Evolutionary conservation across 345 rosid genomes (phyloP), one percentile per base, ranked within the genome.

Genomic region (Triadica sebifera): DNA sequence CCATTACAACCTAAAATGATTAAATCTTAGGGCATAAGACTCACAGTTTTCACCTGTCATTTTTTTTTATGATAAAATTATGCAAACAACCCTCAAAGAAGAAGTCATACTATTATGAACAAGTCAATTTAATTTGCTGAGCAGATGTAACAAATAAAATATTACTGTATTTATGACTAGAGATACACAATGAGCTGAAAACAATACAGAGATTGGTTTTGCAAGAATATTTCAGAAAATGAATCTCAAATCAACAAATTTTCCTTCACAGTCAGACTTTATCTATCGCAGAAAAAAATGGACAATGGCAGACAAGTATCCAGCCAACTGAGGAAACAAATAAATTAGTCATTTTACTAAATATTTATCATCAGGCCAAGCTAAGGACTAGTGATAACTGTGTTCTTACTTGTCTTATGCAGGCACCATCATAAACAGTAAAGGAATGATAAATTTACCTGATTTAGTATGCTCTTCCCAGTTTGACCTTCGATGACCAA

Each of bases 401-500:
- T 25, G 22, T 47, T 25, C 15, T 2, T 47, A 2, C 10, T 15
- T 17, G n/a, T 69, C 57, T 52, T 38, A 69, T 69, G 60, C 22
- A 50, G 25, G 25, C 25, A 11, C 2, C 20, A 13, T 9, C 17
- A 45, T 22, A 24, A 57, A 12, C 6, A 29, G 8, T 24, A 4
- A 66, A 50, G 22, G 41, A 3, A 29, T 17, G 12, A 10, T 29
- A 9, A 46, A 63, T 63, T 75, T 81, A 90, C 98, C 98, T 92
- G 99, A 37, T 82, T 84, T 11, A 87, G 57, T 61, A 92, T 75
- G 67, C 87, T 77, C 80, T 91, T 83, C 20, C 98, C 98, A 0
- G 94, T 91, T 49, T 85, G 89, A n/a, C 90, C 93, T 92, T 95
- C 98, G 58, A 92, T 87, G 41, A 91, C 90, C 73, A 92, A 83